Evolutionary conservation across 257 asterid genomes (phyloP), one percentile per base, ranked within the genome.

Genomic region (Plantago ovata): DNA sequence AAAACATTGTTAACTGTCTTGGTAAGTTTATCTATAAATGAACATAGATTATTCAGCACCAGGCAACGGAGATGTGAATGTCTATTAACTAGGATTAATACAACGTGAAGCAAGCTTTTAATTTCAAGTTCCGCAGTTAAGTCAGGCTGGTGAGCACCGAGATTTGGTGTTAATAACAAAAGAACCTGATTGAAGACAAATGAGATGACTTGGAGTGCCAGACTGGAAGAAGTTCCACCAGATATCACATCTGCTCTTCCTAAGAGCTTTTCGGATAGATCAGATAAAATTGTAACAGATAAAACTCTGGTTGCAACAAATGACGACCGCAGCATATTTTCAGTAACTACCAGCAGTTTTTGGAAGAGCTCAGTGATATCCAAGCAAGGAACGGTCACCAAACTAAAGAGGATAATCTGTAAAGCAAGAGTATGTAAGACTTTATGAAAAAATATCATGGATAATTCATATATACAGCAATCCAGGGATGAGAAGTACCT

Each of bases 211-310:
- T 68, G 70, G 20, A 58, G 63, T 53, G 84, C 86, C 64, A 83
- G 65, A 69, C 64, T 47, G 61, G 58, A 33, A 54, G 73, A 83
- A 61, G 59, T 65, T 70, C 65, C 81, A 65, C 54, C 70, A 22
- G 77, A 68, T 58, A 55, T 69, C 56, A 67, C 58, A 68, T 78
- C 79, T 46, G 52, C 67, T 76, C 74, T 75, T 79, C 81, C 77
- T 60, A 79, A 69, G 55, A 82, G 74, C 70, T 75, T 80, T 67
- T 68, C 77, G 40, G 81, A 77, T 64, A 84, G 49, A 79, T 78
- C 81, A 43, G 80, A 69, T 46, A 92, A 68, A 72, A 75, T 61
- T 42, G 69, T 67, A 64, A 77, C 60, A 59, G 82, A 77, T 38
- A 84, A 61, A 50, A 76, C 59, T 77, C 85, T 83, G 72, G 73